Percentiles rank a stretch among this genome's conserved stretches.
phyloP scores from a whole-genome alignment of 2,329 filamentous ascomycete genomes.

The Alternaria infectoria region DNA sequence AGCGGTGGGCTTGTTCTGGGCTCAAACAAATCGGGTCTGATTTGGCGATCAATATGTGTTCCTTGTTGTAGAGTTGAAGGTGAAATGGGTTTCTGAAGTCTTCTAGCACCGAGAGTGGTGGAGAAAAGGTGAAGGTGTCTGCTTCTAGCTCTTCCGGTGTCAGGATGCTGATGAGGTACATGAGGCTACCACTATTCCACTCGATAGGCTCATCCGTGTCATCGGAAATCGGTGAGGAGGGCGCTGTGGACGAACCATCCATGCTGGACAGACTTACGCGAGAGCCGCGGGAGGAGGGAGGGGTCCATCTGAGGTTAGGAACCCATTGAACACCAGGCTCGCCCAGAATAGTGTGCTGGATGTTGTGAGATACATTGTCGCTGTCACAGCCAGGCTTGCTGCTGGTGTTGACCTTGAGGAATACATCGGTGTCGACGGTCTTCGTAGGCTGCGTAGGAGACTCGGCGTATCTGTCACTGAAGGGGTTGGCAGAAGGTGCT shows the following conservation, averaged over 20 bases:
- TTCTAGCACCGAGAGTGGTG: constrained; percentile 18
- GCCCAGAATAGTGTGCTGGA: not conserved
- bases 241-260: not conserved
- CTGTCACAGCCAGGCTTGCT: not conserved
- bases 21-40: constrained; percentile 5
- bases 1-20: constrained; percentile 4
- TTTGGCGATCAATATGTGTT: constrained; percentile 11
- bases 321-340: constrained; percentile 3
- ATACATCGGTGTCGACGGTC: not conserved
- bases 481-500: constrained; percentile 11
- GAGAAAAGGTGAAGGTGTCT: constrained; percentile 17
- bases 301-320: constrained; percentile 10
- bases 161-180: constrained; percentile 25
- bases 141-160: constrained; percentile 12
- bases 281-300: not conserved
- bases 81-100: constrained; percentile 7
- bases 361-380: not conserved
- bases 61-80: constrained; percentile 17
- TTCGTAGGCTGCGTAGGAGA: not conserved
- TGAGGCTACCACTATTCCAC: constrained; percentile 24
- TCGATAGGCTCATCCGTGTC: constrained; percentile 3
- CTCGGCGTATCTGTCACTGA: constrained; percentile 11
- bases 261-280: not conserved
- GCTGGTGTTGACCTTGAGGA: not conserved
- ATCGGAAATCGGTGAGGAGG: not conserved